Percentiles rank a stretch among this genome's conserved stretches.
These are phyloP conservation scores for Olyra latifolia DNA, from an alignment of 176 grass and related monocot species.

Conservation along the genomic window DNA sequence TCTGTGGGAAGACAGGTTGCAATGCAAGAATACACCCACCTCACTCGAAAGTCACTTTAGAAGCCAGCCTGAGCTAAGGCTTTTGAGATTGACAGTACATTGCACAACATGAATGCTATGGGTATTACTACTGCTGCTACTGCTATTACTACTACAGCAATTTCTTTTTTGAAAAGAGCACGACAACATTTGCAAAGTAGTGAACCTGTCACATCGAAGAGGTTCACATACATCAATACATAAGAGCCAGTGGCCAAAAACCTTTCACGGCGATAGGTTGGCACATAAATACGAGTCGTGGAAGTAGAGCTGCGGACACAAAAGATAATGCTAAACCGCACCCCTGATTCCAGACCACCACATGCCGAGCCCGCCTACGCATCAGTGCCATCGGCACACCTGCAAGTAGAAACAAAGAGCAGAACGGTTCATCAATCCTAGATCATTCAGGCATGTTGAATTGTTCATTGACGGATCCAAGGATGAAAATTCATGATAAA, in stretches of 20 bases:
- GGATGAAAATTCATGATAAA: background rate
- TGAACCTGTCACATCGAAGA: slow-evolving; percentile 14
- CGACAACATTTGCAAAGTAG: background rate
- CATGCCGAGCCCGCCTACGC: background rate
- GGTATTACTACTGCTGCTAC: slow-evolving; percentile 23
- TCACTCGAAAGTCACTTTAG: background rate
- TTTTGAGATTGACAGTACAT: slow-evolving; percentile 14
- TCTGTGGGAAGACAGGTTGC: background rate
- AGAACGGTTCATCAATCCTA: background rate
- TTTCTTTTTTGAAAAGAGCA: too few relatives aligned
- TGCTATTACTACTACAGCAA: background rate
- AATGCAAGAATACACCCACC: background rate
- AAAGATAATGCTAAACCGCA: background rate
- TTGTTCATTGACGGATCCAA: background rate
- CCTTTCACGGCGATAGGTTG: background rate
- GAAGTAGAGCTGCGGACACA: background rate
- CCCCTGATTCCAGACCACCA: background rate
- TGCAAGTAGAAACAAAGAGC: slow-evolving; percentile 3
- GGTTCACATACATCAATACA: slow-evolving; percentile 33
- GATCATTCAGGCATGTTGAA: background rate
- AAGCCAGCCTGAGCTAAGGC: background rate
- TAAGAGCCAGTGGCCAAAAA: background rate
- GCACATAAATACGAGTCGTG: slow-evolving; percentile 29
- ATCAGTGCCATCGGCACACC: slow-evolving; percentile 16
- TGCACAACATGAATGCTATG: slow-evolving; percentile 23